A percentile compares a stretch with the other conserved stretches of the same genome.
phyloP scores from a whole-genome alignment of 129 eudicot genomes.

The Escallonia rubra region DNA sequence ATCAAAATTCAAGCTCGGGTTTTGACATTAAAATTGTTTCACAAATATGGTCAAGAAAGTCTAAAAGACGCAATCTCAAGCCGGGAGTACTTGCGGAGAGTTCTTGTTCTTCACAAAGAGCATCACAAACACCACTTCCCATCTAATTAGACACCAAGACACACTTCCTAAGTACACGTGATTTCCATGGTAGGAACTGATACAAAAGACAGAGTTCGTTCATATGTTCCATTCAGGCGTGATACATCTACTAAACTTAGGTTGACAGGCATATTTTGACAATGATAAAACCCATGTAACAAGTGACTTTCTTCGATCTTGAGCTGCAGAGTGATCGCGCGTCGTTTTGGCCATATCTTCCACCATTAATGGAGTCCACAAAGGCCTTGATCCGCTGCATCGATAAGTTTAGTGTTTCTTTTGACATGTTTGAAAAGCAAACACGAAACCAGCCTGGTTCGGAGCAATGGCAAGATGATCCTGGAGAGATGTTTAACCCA shows the following conservation, averaged over 20 bases:
- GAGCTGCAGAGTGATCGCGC: background rate
- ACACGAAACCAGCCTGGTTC: conserved; percentile 74
- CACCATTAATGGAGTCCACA: conserved; percentile 7
- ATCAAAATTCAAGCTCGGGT: no score
- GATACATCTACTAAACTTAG: background rate
- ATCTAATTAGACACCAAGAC: no score
- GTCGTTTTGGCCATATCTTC: background rate
- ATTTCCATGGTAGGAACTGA: no score
- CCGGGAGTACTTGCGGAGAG: no score
- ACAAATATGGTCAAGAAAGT: no score
- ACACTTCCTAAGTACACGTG: no score
- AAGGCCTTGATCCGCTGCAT: conserved; percentile 35
- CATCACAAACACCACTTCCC: no score
- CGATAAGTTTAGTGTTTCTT: conserved; percentile 29
- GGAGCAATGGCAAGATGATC: conserved; percentile 58
- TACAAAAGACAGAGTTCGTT: no score
- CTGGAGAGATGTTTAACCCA: conserved; percentile 49
- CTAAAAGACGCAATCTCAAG: no score
- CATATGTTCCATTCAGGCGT: no score
- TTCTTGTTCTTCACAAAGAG: no score
- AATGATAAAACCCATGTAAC: conserved; percentile 30
- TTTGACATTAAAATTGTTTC: no score
- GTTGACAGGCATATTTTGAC: conserved; percentile 7
- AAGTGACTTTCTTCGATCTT: background rate
- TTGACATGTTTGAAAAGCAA: conserved; percentile 50